These are phyloP conservation scores for Ceratobasidium sp. DNA, from an alignment of 1,284 basidiomycete species.

Conservation along the genomic window DNA sequence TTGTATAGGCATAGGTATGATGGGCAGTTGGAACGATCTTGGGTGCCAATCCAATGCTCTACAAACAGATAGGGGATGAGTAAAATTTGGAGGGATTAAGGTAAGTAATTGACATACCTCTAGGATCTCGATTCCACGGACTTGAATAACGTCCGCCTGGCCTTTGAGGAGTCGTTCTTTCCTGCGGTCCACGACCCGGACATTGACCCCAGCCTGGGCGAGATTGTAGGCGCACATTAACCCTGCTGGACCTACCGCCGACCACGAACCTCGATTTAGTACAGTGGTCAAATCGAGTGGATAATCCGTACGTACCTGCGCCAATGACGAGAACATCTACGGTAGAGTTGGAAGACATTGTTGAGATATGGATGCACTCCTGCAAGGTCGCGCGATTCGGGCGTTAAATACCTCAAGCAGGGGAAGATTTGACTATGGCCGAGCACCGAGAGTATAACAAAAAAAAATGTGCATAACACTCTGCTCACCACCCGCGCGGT, in stretches of 20 bases:
- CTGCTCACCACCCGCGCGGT: neutral
- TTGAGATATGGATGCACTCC: neutral
- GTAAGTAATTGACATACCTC: neutral
- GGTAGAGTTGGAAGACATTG: slow-evolving; percentile 7
- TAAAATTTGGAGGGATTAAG: neutral
- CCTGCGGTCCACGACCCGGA: slow-evolving; percentile 20
- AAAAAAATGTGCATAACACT: neutral
- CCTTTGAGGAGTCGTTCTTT: slow-evolving; percentile 19
- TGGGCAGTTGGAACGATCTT: slow-evolving; percentile 5
- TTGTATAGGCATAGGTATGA: neutral
- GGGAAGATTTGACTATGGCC: neutral
- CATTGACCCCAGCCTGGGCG: slow-evolving; percentile 16
- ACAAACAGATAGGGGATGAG: neutral
- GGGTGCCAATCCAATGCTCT: slow-evolving; percentile 24
- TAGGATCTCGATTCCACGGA: slow-evolving; percentile 25
- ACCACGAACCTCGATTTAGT: neutral
- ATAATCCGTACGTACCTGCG: slow-evolving; percentile 9
- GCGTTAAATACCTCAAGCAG: slow-evolving; percentile 9
- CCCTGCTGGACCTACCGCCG: slow-evolving; percentile 24
- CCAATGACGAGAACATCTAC: slow-evolving; percentile 34
- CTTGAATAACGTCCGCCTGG: slow-evolving; percentile 18
- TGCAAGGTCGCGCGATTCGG: neutral
- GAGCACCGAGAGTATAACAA: neutral
- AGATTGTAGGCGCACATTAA: slow-evolving; percentile 30
- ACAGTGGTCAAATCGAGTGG: neutral